Conservation (phyloP, 331 rosid species). For the Cydonia oblonga region DNA sequence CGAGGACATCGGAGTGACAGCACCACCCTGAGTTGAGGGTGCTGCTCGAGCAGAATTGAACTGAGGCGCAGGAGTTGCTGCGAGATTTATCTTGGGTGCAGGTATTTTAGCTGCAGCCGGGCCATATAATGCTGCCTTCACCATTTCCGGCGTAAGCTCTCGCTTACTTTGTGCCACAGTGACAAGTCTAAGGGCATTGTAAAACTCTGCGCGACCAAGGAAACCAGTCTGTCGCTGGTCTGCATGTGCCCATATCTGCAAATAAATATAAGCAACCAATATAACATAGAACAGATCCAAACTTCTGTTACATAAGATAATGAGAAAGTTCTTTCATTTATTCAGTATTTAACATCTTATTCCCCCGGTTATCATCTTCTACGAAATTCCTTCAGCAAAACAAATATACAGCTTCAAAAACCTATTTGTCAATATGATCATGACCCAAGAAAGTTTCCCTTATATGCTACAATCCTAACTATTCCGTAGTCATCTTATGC, state of each 20-base stretch:
- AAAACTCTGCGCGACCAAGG: conserved; percentile 83
- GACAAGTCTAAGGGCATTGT: conserved; percentile 93
- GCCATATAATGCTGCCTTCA: conserved; percentile 85
- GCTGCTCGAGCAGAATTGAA: conserved; percentile 29
- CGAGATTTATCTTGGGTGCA: conserved; percentile 71
- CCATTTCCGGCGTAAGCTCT: conserved; percentile 75
- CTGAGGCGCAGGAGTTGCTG: conserved; percentile 38
- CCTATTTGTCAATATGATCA: neutral
- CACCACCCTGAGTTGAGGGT: conserved; percentile 25
- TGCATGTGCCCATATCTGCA: conserved; percentile 88
- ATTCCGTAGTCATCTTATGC: neutral
- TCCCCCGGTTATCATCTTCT: neutral
- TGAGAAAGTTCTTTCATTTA: neutral
- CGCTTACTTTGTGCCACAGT: conserved; percentile 96
- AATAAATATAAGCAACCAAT: conserved; percentile 14
- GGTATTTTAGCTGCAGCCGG: conserved; percentile 94
- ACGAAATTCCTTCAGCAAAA: neutral
- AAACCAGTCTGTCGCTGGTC: conserved; percentile 65
- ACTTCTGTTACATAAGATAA: neutral
- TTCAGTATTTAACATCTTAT: neutral
- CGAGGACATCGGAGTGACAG: conserved; percentile 31
- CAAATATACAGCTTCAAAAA: neutral
- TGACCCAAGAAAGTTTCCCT: neutral
- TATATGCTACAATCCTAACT: neutral
- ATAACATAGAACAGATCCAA: conserved; percentile 1